Conservation (phyloP, 768 basidiomycete species). For the Mycena alexandri region DNA sequence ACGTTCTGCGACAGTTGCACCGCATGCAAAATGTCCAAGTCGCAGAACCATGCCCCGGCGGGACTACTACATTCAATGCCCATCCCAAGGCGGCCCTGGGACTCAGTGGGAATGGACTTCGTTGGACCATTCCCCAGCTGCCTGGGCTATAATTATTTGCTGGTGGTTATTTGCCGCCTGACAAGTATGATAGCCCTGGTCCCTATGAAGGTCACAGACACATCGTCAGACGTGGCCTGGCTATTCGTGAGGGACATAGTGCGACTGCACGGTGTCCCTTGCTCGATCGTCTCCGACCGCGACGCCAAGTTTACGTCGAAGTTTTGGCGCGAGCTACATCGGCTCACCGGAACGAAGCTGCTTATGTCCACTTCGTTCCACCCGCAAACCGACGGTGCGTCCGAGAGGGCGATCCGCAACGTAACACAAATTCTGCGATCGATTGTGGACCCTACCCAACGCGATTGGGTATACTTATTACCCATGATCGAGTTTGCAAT, state of each 20-base stretch:
- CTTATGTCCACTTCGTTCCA: slow-evolving; percentile 55
- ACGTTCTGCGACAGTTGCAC: slow-evolving; percentile 16
- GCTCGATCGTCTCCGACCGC: slow-evolving; percentile 40
- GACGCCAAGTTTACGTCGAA: slow-evolving; percentile 42
- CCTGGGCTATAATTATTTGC: slow-evolving; percentile 38
- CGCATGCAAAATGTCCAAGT: neutral
- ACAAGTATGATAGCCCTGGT: too few relatives aligned
- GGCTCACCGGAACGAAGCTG: slow-evolving; percentile 45
- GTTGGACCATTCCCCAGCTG: slow-evolving; percentile 45
- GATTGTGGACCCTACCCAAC: slow-evolving; percentile 43
- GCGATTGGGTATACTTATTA: slow-evolving; percentile 47
- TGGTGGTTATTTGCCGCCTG: neutral
- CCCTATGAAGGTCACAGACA: too few relatives aligned
- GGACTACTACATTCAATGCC: slow-evolving; percentile 41
- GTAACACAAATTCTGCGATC: slow-evolving; percentile 49
- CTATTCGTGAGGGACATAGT: too few relatives aligned
- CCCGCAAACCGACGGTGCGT: slow-evolving; percentile 55
- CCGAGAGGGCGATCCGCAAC: slow-evolving; percentile 44
- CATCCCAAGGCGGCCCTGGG: slow-evolving; percentile 43
- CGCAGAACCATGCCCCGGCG: neutral
- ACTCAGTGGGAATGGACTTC: slow-evolving; percentile 51
- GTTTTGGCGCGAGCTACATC: slow-evolving; percentile 30
- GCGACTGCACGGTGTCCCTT: slow-evolving; percentile 29
- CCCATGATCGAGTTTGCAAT: slow-evolving; percentile 55
- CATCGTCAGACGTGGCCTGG: too few relatives aligned